These are phyloP conservation scores for Penicillium lagena DNA, from an alignment of 495 filamentous ascomycete genomes.

Conservation along the genomic window DNA sequence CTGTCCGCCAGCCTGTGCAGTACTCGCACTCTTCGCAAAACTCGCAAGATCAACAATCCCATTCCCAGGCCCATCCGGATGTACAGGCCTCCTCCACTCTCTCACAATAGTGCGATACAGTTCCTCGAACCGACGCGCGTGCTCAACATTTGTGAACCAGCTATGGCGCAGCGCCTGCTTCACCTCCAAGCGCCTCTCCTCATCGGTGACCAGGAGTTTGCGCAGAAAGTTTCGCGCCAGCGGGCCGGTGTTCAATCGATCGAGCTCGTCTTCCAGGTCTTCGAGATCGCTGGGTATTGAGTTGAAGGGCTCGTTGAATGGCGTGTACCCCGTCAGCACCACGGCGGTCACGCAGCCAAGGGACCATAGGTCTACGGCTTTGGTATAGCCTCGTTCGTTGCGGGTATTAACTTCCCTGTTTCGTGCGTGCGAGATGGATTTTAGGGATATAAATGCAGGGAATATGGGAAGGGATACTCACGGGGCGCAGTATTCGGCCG, in stretches of 20 bases:
- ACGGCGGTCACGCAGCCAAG: conserved; percentile 46
- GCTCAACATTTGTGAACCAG: conserved; percentile 50
- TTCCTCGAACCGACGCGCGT: conserved; percentile 34
- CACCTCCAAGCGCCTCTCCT: conserved; percentile 44
- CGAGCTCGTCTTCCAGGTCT: conserved; percentile 24
- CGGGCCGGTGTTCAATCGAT: conserved; percentile 30
- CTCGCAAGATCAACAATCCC: conserved; percentile 6
- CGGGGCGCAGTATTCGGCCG: conserved; percentile 63
- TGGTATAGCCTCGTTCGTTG: conserved; percentile 46
- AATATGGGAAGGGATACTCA: conserved; percentile 35
- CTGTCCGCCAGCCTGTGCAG: background rate
- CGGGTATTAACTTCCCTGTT: conserved; percentile 38
- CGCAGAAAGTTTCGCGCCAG: conserved; percentile 49
- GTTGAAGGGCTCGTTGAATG: conserved; percentile 23
- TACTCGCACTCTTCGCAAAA: background rate
- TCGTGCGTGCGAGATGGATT: background rate
- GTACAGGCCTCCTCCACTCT: conserved; percentile 41
- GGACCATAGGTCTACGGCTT: conserved; percentile 59
- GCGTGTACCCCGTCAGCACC: conserved; percentile 42
- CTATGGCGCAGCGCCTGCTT: conserved; percentile 48
- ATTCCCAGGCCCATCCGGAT: background rate
- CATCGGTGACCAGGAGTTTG: conserved; percentile 45
- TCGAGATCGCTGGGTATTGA: conserved; percentile 16
- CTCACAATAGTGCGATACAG: conserved; percentile 39
- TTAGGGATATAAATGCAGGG: conserved; percentile 5